phyloP scores from a whole-genome alignment of 2,329 filamentous ascomycete species.

The Gaeumannomyces sp. region DNA sequence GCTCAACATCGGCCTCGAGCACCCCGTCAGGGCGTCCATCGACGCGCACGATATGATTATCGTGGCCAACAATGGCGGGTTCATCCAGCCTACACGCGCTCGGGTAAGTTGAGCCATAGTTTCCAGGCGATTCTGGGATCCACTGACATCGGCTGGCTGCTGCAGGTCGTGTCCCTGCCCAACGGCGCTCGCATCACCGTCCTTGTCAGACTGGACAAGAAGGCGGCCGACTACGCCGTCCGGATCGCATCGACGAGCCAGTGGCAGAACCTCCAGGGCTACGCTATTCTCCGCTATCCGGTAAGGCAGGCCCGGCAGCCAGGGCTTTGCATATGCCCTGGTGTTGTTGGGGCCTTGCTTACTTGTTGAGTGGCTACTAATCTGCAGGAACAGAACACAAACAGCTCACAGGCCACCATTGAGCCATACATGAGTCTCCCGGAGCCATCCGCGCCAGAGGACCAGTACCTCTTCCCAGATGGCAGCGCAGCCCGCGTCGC shows the following conservation, averaged over 20 bases:
- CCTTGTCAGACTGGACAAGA: constrained; percentile 16
- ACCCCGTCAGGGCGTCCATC: constrained; percentile 15
- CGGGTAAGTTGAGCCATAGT: no score
- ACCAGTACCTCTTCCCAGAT: not conserved
- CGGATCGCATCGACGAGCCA: constrained; percentile 19
- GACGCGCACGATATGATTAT: constrained; percentile 20
- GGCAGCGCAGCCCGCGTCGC: not conserved
- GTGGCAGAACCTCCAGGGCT: constrained; percentile 20
- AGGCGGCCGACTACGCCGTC: constrained; percentile 18
- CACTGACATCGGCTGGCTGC: no score
- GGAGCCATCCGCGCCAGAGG: not conserved
- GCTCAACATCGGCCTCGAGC: constrained; percentile 17
- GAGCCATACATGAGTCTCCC: not conserved
- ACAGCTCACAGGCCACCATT: no score
- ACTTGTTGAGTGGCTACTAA: no score
- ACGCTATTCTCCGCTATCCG: constrained; percentile 17
- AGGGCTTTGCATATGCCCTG: not conserved
- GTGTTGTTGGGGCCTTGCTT: no score
- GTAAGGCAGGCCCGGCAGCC: not conserved
- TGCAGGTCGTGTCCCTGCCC: constrained; percentile 15
- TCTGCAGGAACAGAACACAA: no score
- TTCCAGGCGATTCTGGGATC: no score
- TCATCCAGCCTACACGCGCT: constrained; percentile 14
- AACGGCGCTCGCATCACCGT: constrained; percentile 18
- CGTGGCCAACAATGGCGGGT: constrained; percentile 20